Conservation (phyloP, 2,329 filamentous ascomycete species). For the Cadophora sp. region DNA sequence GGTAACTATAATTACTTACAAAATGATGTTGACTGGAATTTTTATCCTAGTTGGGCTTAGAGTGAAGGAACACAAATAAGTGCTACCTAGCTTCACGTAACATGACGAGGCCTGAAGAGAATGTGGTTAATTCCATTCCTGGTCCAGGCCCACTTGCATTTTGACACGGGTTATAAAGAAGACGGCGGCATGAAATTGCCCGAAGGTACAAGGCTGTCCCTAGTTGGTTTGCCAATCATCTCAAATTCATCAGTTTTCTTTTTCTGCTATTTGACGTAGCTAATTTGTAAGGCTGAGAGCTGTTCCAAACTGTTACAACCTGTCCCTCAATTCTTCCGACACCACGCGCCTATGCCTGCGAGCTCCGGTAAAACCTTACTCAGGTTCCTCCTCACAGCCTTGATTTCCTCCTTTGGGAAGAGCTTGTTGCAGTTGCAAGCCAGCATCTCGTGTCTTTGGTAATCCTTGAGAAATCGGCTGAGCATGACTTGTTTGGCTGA, state of each 20-base stretch:
- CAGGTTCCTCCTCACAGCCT: neutral
- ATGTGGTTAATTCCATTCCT: neutral
- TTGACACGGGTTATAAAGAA: neutral
- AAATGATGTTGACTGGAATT: too few relatives aligned
- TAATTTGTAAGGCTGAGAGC: neutral
- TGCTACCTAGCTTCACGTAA: too few relatives aligned
- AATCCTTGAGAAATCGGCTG: neutral
- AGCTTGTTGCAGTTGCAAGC: neutral
- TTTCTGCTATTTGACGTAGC: neutral
- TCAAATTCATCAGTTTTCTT: too few relatives aligned
- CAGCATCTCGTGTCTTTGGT: constrained; percentile 6
- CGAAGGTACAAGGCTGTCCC: neutral
- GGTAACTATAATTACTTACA: too few relatives aligned
- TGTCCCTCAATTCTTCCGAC: neutral
- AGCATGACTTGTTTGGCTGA: constrained; percentile 1
- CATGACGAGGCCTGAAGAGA: neutral
- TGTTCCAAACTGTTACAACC: neutral
- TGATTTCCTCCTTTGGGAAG: neutral
- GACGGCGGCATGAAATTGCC: neutral
- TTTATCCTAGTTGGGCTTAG: too few relatives aligned
- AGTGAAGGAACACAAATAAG: too few relatives aligned
- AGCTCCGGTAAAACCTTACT: neutral
- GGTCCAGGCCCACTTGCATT: neutral
- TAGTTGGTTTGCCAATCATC: neutral
- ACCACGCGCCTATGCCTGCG: constrained; percentile 1